Conservation (phyloP, 2,329 filamentous ascomycete species). For the Biscogniauxia sp. region DNA sequence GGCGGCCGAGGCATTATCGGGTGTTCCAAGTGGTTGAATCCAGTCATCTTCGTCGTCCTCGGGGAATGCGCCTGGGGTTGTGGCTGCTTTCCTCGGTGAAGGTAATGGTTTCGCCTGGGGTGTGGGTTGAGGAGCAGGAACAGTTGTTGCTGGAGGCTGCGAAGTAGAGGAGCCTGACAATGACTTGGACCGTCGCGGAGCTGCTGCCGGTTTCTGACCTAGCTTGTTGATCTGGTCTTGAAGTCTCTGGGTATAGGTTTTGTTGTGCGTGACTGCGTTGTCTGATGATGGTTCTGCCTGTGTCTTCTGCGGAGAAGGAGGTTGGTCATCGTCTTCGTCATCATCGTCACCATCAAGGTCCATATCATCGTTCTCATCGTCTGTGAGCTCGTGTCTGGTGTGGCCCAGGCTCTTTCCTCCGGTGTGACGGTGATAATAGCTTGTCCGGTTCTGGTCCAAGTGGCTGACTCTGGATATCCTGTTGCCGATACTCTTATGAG, state of each 20-base stretch:
- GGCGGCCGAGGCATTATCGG: slow-evolving; percentile 34
- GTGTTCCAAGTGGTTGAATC: slow-evolving; percentile 53
- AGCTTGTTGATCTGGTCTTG: slow-evolving; percentile 86
- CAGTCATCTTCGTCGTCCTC: slow-evolving; percentile 62
- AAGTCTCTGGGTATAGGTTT: slow-evolving; percentile 88
- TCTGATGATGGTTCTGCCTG: slow-evolving; percentile 49
- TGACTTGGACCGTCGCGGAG: slow-evolving; percentile 48
- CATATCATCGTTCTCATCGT: slow-evolving; percentile 43
- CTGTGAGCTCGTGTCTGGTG: slow-evolving; percentile 37
- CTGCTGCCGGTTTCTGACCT: slow-evolving; percentile 54
- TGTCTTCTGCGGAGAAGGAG: slow-evolving; percentile 36
- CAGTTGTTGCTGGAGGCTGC: slow-evolving; percentile 29
- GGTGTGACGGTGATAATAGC: slow-evolving; percentile 71
- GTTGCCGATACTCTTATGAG: slow-evolving; percentile 78
- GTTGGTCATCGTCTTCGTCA: no score
- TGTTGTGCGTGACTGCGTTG: slow-evolving; percentile 64
- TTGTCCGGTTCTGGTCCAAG: slow-evolving; percentile 68
- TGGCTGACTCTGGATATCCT: slow-evolving; percentile 76
- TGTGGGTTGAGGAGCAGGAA: slow-evolving; percentile 30
- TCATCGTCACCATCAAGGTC: slow-evolving; percentile 45
- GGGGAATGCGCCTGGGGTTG: slow-evolving; percentile 60
- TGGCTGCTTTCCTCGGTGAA: slow-evolving; percentile 35
- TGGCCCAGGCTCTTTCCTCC: slow-evolving; percentile 70
- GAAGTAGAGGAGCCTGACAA: slow-evolving; percentile 37
- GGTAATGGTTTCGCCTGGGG: slow-evolving; percentile 39